Base-by-base conservation (phyloP, 2,329 filamentous ascomycete genomes). In the Cladosporium sphaerospermum region DNA sequence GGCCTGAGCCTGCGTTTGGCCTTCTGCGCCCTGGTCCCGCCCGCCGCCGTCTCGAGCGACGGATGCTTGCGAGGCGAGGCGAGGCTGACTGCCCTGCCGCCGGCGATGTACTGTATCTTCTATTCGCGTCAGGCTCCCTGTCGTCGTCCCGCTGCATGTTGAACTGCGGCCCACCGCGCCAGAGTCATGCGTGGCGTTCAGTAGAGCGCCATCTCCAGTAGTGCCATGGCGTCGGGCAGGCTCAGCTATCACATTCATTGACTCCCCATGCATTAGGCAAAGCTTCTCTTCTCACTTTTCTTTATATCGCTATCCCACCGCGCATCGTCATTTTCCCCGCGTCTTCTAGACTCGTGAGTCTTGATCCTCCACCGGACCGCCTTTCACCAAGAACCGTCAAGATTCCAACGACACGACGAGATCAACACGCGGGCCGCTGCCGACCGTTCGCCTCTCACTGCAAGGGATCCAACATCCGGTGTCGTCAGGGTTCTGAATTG, bases 241-340 rank as follows among this genome's bases (percentile, higher is more conserved):
- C 44, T 44, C 40, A 51, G 48, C 48, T 51, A 51, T 36, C 32
- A 39, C 48, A 34, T 44, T 40, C 28, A 37, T 37, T 51, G 31
- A 32, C 39, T 44, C 28, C 40, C 48, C 48, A 37, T 44, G 47
- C 47, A 51, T 51, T 36, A 51, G 39, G 39, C 40, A 43, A 51
- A 51, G 40, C 40, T 51, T 51, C 47, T 37, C 48, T 37, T 14
- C 48, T 36, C 40, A 44, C 40, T 8, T 44, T 43, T 43, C 48
- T 51, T 44, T 44, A 36, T 51, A 44, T 43, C 33, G 16, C 48
- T 43, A 44, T 44, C 41, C 44, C 52, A 54, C 54, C 44, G 58
- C 50, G 50, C 41, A 59, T 59, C 58, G 23, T 59, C 56, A 57
- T 59, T 45, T 56, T 49, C 14, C 46, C 44, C 11, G n/a, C n/a